Conservation (phyloP, 345 rosid species). For the Mercurialis annua region DNA sequence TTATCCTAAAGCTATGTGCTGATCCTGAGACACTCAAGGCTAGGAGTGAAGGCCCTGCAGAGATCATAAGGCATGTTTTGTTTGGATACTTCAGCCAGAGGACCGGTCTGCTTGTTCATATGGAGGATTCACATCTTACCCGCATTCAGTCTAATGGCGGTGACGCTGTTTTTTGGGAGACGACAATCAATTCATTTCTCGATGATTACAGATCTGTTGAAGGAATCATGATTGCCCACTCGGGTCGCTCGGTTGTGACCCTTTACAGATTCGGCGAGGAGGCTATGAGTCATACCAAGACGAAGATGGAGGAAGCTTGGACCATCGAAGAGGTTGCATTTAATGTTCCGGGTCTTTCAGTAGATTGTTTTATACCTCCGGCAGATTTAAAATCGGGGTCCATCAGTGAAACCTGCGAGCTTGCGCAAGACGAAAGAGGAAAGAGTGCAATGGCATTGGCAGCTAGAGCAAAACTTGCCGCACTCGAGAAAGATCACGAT, state of each 20-base stretch:
- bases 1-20: slow-evolving; percentile 70
- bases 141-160: slow-evolving; percentile 78
- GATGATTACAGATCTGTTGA: slow-evolving; percentile 82
- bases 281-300: slow-evolving; percentile 81
- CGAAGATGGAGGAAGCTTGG: slow-evolving; percentile 98
- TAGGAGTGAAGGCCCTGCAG: slow-evolving; percentile 88
- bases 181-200: slow-evolving; percentile 74
- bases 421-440: slow-evolving; percentile 59
- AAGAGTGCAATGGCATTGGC: slow-evolving; percentile 44
- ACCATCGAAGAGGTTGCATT: slow-evolving; percentile 94
- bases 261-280: slow-evolving; percentile 86
- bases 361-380: slow-evolving; percentile 90
- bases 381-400: slow-evolving; percentile 66
- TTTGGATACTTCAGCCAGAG: slow-evolving; percentile 91
- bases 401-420: slow-evolving; percentile 56
- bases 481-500: slow-evolving; percentile 52
- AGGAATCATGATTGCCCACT: slow-evolving; percentile 95
- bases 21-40: slow-evolving; percentile 73
- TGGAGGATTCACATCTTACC: slow-evolving; percentile 87
- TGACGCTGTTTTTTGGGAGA: slow-evolving; percentile 86
- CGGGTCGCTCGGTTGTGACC: slow-evolving; percentile 79
- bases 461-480: slow-evolving; percentile 66
- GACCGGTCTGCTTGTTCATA: slow-evolving; percentile 79
- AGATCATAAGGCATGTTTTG: slow-evolving; percentile 78
- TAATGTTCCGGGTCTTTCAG: slow-evolving; percentile 78